phyloP scores from a whole-genome alignment of 2,329 filamentous ascomycete genomes.

The Alternaria longipes region DNA sequence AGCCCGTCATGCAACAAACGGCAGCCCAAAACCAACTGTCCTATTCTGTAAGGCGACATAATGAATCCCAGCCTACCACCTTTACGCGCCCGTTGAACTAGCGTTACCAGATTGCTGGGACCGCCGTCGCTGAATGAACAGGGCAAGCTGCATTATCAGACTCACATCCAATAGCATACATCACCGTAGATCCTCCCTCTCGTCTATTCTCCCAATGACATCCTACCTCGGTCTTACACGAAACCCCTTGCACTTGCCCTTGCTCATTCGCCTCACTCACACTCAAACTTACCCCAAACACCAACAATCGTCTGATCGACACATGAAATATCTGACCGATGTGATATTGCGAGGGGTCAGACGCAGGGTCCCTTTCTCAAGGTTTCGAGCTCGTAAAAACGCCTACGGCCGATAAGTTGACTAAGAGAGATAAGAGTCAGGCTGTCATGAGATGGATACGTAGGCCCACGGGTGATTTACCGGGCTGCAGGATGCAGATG shows the following conservation, averaged over 20 bases:
- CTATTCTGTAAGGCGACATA: background rate
- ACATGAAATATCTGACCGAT: background rate
- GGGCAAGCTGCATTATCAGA: background rate
- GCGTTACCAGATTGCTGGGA: slow-evolving; percentile 3
- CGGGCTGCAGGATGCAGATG: slow-evolving; percentile 2
- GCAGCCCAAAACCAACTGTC: background rate
- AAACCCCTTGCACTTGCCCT: background rate
- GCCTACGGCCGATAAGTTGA: background rate
- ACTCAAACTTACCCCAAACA: slow-evolving; percentile 4
- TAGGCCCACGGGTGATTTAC: background rate
- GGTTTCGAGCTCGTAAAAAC: background rate
- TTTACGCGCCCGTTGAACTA: slow-evolving; percentile 7
- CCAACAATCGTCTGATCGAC: background rate
- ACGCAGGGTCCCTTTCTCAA: background rate
- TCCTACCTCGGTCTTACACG: background rate
- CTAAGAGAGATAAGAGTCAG: background rate
- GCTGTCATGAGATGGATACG: background rate
- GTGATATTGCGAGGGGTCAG: background rate
- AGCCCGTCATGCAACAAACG: slow-evolving; percentile 1
- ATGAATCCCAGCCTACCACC: background rate
- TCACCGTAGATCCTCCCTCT: background rate
- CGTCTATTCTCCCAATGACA: slow-evolving; percentile 1
- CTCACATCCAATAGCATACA: background rate
- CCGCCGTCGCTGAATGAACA: background rate
- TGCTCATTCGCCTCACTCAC: slow-evolving; percentile 6